Evolutionary conservation across 2,329 filamentous ascomycete genomes (phyloP).

Genomic region (Fusarium irregulare): DNA sequence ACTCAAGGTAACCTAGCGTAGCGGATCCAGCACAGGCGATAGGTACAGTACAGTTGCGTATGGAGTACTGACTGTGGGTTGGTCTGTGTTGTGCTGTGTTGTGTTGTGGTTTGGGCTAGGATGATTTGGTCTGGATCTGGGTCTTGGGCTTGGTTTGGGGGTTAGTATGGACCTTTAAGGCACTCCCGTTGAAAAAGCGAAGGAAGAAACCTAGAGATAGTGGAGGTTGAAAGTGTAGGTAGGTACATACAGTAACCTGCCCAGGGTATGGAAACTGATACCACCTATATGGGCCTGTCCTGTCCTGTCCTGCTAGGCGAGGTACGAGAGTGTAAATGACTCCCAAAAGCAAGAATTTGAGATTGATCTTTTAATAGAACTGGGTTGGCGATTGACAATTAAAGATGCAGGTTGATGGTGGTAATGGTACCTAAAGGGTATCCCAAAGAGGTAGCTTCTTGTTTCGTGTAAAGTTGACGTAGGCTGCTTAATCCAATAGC

Average conservation of each 20-base stretch:
- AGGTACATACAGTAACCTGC: neutral
- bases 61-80: neutral
- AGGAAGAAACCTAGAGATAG: neutral
- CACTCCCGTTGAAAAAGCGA: neutral
- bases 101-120: slow-evolving; percentile 4
- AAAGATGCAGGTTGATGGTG: neutral
- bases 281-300: neutral
- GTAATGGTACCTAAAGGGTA: neutral
- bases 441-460: slow-evolving; percentile 1
- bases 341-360: neutral
- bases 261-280: neutral
- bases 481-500: neutral
- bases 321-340: neutral
- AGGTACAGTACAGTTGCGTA: neutral
- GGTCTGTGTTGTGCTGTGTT: slow-evolving; percentile 2
- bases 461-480: slow-evolving; percentile 6
- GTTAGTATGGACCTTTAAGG: neutral
- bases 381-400: neutral
- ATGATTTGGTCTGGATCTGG: slow-evolving; percentile 2
- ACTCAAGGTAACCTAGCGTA: neutral
- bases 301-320: slow-evolving; percentile 1
- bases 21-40: neutral
- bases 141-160: slow-evolving; percentile 5
- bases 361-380: neutral
- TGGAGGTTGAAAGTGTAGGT: slow-evolving; percentile 3